These are phyloP conservation scores for Lentinula sp. DNA, from an alignment of 768 basidiomycete species.

Conservation along the genomic window DNA sequence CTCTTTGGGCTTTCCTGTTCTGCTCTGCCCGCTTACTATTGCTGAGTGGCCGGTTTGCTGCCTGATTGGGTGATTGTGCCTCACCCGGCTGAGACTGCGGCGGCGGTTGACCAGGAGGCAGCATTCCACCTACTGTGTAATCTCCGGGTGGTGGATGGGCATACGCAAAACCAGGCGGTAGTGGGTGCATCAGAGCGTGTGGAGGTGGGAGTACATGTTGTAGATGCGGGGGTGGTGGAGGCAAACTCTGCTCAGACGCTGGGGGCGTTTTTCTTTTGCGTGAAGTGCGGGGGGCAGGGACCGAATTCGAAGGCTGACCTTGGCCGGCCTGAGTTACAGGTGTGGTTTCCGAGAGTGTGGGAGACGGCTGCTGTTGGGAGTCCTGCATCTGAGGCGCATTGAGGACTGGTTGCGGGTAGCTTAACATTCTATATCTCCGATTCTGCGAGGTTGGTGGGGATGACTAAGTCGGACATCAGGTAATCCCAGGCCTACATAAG, in stretches of 20 bases:
- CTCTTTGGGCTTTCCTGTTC: constrained; percentile 90
- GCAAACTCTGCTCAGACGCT: constrained; percentile 19
- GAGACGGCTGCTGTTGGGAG: neutral
- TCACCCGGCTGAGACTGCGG: constrained; percentile 14
- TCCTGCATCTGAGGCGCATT: constrained; percentile 6
- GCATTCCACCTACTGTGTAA: constrained; percentile 50
- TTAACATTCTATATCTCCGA: neutral
- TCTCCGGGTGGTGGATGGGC: constrained; percentile 30
- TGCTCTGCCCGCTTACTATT: constrained; percentile 88
- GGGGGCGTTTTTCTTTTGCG: constrained; percentile 73
- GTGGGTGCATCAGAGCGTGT: constrained; percentile 45
- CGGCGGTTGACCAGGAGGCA: constrained; percentile 21
- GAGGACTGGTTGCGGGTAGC: constrained; percentile 3
- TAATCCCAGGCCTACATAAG: neutral
- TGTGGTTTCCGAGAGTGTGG: neutral
- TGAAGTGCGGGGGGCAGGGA: constrained; percentile 34
- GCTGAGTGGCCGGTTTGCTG: constrained; percentile 53
- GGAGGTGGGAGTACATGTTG: constrained; percentile 53
- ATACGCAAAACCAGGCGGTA: constrained; percentile 45
- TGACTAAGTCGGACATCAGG: neutral
- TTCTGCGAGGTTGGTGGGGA: neutral
- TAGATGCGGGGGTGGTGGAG: constrained; percentile 30
- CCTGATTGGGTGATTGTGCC: constrained; percentile 16
- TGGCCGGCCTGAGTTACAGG: constrained; percentile 1
- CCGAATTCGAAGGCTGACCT: constrained; percentile 15